Percentiles rank a stretch among this genome's conserved stretches.
These are phyloP conservation scores for Aspergillus spinulosporus DNA, from an alignment of 2,329 filamentous ascomycete species.

Conservation along the genomic window DNA sequence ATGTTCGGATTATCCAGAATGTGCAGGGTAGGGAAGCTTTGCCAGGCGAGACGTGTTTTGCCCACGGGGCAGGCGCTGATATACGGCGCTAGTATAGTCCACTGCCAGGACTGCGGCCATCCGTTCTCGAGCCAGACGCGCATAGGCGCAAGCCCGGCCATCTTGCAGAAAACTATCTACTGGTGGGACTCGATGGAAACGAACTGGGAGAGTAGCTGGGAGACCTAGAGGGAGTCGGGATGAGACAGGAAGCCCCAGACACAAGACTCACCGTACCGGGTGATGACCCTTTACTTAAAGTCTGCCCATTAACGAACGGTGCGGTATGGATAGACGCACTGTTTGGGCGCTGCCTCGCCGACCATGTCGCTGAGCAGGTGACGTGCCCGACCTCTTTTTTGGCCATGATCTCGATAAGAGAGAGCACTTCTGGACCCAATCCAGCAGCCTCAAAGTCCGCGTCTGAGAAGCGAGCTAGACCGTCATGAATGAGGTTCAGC, in stretches of 20 bases:
- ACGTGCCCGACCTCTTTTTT: constrained; percentile 77
- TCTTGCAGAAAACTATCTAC: constrained; percentile 81
- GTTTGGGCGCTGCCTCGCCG: constrained; percentile 66
- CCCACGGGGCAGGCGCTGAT: constrained; percentile 73
- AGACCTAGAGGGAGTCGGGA: constrained; percentile 72
- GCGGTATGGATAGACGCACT: constrained; percentile 75
- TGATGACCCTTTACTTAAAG: constrained; percentile 77
- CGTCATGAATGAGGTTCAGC: constrained; percentile 77
- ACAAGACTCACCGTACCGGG: constrained; percentile 74
- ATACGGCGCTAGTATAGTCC: constrained; percentile 78
- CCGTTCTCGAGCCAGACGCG: constrained; percentile 79
- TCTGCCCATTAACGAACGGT: constrained; percentile 77
- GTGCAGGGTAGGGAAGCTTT: constrained; percentile 74
- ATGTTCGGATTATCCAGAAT: constrained; percentile 74
- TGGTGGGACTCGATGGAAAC: constrained; percentile 79
- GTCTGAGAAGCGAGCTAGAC: too few relatives aligned
- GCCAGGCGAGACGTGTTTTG: constrained; percentile 75
- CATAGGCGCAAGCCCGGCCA: constrained; percentile 76
- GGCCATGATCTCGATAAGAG: constrained; percentile 73
- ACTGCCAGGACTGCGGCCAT: constrained; percentile 80
- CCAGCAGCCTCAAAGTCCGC: constrained; percentile 70
- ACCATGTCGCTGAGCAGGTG: constrained; percentile 77
- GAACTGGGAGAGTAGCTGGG: constrained; percentile 70
- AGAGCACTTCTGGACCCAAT: constrained; percentile 67
- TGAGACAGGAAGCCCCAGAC: constrained; percentile 81